Conservation (phyloP, 129 eudicot species). For the Oenanthe sinensis region DNA sequence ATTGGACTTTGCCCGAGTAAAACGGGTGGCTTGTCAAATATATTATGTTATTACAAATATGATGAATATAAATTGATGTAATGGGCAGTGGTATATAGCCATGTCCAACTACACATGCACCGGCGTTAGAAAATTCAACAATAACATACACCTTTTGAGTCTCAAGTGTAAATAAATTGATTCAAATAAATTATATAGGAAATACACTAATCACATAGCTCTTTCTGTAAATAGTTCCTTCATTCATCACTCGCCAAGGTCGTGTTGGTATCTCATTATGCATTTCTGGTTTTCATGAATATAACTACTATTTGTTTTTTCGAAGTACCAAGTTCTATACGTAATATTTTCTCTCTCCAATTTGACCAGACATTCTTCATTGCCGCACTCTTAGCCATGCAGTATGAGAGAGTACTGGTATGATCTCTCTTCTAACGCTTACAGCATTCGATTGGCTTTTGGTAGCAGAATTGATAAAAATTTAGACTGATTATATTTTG, state of each 20-base stretch:
- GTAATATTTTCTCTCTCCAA: constrained; percentile 16
- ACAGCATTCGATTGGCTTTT: background rate
- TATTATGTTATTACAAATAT: background rate
- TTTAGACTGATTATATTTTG: background rate
- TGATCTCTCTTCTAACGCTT: constrained; percentile 20
- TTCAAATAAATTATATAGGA: background rate
- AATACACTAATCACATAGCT: background rate
- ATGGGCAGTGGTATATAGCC: background rate
- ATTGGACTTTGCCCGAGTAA: background rate
- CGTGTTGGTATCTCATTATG: background rate
- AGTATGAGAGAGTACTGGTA: constrained; percentile 84
- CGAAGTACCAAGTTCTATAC: background rate
- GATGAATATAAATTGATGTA: background rate
- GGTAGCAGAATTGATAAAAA: background rate
- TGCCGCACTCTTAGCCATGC: constrained; percentile 97
- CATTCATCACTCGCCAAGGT: background rate
- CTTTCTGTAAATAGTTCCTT: background rate
- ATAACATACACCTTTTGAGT: background rate
- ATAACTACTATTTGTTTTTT: background rate
- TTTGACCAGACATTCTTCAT: constrained; percentile 92
- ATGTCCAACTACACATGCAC: background rate
- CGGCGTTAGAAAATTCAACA: background rate
- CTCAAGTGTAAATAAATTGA: background rate
- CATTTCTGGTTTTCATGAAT: background rate
- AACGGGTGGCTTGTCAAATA: background rate